These are phyloP conservation scores for Sporothrix sp. DNA, from an alignment of 2,329 filamentous ascomycete genomes.

Conservation along the genomic window DNA sequence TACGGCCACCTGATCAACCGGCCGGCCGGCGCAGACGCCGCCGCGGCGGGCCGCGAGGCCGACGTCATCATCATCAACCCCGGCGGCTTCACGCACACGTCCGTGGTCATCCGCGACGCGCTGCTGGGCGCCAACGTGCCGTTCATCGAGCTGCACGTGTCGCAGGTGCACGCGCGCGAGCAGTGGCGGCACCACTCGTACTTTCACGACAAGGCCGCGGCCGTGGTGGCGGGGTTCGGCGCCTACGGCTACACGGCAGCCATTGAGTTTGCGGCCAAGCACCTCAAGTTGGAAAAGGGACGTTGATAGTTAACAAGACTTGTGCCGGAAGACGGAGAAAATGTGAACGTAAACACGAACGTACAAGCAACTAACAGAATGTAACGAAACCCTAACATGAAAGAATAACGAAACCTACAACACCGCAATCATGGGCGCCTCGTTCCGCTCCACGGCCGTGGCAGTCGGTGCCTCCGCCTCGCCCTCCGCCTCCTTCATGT, in stretches of 20 bases:
- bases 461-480: too few species aligned
- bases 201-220: constrained; percentile 64
- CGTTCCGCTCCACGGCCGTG: not conserved
- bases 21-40: not conserved
- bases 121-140: constrained; percentile 58
- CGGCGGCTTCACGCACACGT: constrained; percentile 66
- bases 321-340: not conserved
- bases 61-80: constrained; percentile 69
- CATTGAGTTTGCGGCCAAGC: constrained; percentile 42
- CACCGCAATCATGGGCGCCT: not conserved
- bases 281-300: constrained; percentile 32
- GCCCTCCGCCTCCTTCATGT: not conserved
- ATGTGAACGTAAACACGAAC: not conserved
- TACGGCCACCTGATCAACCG: not conserved
- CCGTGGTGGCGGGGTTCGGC: constrained; percentile 61
- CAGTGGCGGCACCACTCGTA: constrained; percentile 60
- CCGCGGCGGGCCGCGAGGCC: constrained; percentile 21
- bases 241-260: constrained; percentile 52
- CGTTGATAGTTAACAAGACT: not conserved
- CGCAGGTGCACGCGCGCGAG: constrained; percentile 65
- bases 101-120: constrained; percentile 66
- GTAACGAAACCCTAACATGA: not conserved
- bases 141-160: constrained; percentile 70
- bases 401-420: not conserved
- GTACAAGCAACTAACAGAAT: not conserved